Percentiles rank a stretch among this genome's conserved stretches.
Conservation (phyloP, 495 filamentous ascomycete genomes). For the Aspergillus sparsus region DNA sequence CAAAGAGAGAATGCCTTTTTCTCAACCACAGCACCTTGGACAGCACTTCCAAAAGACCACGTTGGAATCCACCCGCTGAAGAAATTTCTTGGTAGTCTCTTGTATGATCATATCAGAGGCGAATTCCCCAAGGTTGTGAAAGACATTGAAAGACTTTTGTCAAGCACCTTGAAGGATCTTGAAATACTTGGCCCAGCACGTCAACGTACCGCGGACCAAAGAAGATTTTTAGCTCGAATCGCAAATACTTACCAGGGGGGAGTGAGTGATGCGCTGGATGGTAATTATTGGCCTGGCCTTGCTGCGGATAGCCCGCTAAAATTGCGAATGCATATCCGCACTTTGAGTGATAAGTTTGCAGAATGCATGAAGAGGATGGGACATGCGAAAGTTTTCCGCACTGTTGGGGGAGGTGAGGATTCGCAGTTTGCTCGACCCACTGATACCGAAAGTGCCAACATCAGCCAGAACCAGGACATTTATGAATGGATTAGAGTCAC, state of each 20-base stretch:
- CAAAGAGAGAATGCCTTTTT: constrained; percentile 44
- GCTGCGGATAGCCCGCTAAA: constrained; percentile 21
- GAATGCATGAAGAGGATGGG: constrained; percentile 32
- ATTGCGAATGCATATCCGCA: constrained; percentile 40
- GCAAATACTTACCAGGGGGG: constrained; percentile 33
- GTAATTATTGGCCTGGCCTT: constrained; percentile 27
- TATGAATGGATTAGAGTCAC: constrained; percentile 33
- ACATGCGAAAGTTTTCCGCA: constrained; percentile 29
- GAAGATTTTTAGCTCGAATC: constrained; percentile 33
- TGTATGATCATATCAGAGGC: constrained; percentile 32
- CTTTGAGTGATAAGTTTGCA: constrained; percentile 31
- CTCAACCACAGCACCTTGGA: constrained; percentile 35
- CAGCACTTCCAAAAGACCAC: constrained; percentile 32
- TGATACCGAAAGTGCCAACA: background rate
- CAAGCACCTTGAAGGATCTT: constrained; percentile 24
- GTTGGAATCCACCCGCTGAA: constrained; percentile 31
- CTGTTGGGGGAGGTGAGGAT: constrained; percentile 25
- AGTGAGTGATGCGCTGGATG: constrained; percentile 29
- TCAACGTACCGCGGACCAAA: constrained; percentile 35
- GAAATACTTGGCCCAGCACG: constrained; percentile 33
- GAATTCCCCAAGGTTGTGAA: constrained; percentile 36
- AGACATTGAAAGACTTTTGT: constrained; percentile 27
- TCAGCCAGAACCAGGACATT: constrained; percentile 19
- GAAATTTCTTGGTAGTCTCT: constrained; percentile 21
- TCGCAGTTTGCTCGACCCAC: background rate